Base-by-base conservation (phyloP, 192 early-diverging fungal species). In the Umbelopsis vinacea region DNA sequence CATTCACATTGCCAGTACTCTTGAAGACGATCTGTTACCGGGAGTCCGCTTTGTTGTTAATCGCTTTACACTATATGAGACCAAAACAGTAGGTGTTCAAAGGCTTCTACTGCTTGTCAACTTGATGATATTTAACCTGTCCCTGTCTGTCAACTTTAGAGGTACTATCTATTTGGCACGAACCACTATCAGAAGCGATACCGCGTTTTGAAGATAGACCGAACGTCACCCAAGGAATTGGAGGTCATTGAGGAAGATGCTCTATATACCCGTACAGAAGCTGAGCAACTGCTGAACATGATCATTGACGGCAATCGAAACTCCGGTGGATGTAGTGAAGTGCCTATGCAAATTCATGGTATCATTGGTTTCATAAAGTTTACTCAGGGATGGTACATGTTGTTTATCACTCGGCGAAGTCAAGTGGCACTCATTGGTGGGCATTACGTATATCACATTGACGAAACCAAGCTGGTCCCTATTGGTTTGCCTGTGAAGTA, bases 401-500 rank as follows among this genome's bases (percentile, higher is more conserved):
- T 92, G 33, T 75, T 97, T 9, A 90, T 98, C 50, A 96, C 92
- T 0, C 90, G 90, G 22, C 77, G 92, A 33, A 90, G 86, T 54
- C 90, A 93, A 10, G 97, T 98, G 4, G 96, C 96, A 0, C 74
- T 98, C 35, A 85, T 99, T 21, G 97, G 97, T 19, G 96, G 96
- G 0, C 95, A 99, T 76, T 93, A 95, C 74, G 85, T 99, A 2
- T 97, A 96, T 80, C 96, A 98, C 67, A 95, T 99, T 43, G 96
- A 97, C 66, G 95, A 95, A 35, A 96, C 94, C 0, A 73, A 87
- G 52, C 80, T 96, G 21, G 74, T 97, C 6, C 88, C 88, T 57
- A 89, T 98, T 35, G 88, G 91, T 0, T 80, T 79, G 29, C 78
- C 79, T 1, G 83, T 82, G 6, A 91, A 90, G 22, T 77, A 88